phyloP scores from a whole-genome alignment of 164 flowering plant genomes.

The Dillenia suffruticosa region DNA sequence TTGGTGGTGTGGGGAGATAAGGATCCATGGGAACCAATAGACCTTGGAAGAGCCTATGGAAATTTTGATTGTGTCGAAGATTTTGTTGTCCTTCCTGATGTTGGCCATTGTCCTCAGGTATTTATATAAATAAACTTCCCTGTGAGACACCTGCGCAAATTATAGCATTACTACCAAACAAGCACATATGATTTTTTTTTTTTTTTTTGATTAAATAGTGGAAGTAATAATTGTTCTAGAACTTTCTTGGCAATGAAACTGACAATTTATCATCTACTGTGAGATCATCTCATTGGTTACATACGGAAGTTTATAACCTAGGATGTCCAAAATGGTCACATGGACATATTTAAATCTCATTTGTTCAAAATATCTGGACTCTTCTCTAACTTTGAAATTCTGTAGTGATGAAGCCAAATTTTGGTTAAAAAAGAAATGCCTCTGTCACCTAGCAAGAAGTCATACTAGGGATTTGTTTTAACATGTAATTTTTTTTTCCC shows the following conservation, averaged over 20 bases:
- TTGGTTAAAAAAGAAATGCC: too few relatives aligned
- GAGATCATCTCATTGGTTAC: too few relatives aligned
- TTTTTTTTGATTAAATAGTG: not conserved
- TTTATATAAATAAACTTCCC: slow-evolving; percentile 15
- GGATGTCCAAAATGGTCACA: too few relatives aligned
- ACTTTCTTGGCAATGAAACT: too few relatives aligned
- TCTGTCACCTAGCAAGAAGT: too few relatives aligned
- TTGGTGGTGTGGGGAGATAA: slow-evolving; percentile 93
- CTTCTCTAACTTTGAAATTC: too few relatives aligned
- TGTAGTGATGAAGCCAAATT: too few relatives aligned
- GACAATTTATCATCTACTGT: too few relatives aligned
- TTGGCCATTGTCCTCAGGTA: slow-evolving; percentile 99
- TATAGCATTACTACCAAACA: not conserved
- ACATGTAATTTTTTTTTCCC: not conserved
- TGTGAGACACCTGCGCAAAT: slow-evolving; percentile 5
- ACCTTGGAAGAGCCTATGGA: slow-evolving; percentile 73
- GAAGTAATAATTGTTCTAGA: too few relatives aligned
- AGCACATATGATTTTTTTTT: not conserved
- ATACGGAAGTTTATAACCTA: too few relatives aligned
- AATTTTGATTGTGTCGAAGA: slow-evolving; percentile 74
- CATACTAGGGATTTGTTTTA: not conserved
- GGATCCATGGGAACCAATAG: slow-evolving; percentile 98
- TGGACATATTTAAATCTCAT: too few relatives aligned
- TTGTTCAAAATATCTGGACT: too few relatives aligned
- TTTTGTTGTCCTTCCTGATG: slow-evolving; percentile 75